Base-by-base conservation (phyloP, 192 early-diverging fungal genomes). In the Lobulomyces angularis region DNA sequence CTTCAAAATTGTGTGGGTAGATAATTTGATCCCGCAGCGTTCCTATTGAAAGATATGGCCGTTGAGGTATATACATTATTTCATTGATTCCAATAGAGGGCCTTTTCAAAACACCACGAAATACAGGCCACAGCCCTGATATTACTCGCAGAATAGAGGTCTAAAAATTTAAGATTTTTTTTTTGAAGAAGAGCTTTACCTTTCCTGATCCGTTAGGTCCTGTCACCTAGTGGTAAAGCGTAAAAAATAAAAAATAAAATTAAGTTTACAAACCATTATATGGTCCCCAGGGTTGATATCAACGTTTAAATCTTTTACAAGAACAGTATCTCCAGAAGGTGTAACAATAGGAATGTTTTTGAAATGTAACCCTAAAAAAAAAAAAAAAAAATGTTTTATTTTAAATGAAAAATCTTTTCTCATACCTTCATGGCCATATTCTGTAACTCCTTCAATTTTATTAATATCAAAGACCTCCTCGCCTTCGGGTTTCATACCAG, bases 11-110 rank as follows among this genome's bases (percentile, higher is more conserved):
- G 56, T 94, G 79, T 9, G 95, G 95, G 59, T 99, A 99, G 41
- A 97, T 94, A 45, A 99, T 75, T 71, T 95, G 90, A 61, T 96
- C 92, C 27, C 95, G 82, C 35, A 98, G 63, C 1, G 88, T 92
- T 30, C 95, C 90, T 21, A 90, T 56, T 27, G 88, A 81, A 22
- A 98, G 65, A 48, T 98, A 98, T n/a, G 95, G 95, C 26, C 90
- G 79, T 59, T 98, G 95, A 20, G 95, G 92, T 44, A 98, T 88
- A 63, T 98, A 98, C 43, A 98, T 92, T 45, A 98, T 89, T 57
- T 86, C 80, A 49, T 77, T 77, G 56, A 47, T 37, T n/a, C 41
- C 29, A 12, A 37, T 37, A 36, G 40, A 25, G 28, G 70, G 65
- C 40, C 65, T 68, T 43, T 38, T 38, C 25, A 75, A 62, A 14